phyloP scores from a whole-genome alignment of 768 basidiomycete genomes.

The Infundibulicybe gibba region DNA sequence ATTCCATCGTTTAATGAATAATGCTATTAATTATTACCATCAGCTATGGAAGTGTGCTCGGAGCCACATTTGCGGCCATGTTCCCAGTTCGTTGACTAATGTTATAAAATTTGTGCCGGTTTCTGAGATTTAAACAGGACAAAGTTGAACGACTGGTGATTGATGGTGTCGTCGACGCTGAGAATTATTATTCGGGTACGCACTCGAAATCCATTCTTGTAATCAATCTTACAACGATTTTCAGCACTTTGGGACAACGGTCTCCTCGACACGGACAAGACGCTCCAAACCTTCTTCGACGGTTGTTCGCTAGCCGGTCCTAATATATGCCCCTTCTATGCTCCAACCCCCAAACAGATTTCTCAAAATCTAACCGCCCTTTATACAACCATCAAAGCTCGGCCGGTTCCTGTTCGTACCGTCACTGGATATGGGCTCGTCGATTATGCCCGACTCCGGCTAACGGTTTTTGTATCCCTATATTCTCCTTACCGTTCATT shows the following conservation, averaged over 20 bases:
- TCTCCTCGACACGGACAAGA: no score
- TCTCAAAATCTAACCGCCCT: no score
- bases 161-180: no score
- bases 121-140: slow-evolving; percentile 19
- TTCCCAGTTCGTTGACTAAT: slow-evolving; percentile 14
- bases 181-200: slow-evolving; percentile 34
- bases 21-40: not conserved
- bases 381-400: slow-evolving; percentile 21
- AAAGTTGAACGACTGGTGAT: no score
- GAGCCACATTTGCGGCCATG: no score
- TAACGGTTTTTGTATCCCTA: slow-evolving; percentile 25
- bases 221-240: not conserved
- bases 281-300: slow-evolving; percentile 30
- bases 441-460: no score
- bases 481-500: slow-evolving; percentile 32
- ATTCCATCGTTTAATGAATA: not conserved
- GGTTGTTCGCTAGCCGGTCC: slow-evolving; percentile 35
- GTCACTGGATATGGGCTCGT: no score
- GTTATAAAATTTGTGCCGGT: no score
- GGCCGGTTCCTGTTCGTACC: slow-evolving; percentile 30
- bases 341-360: no score
- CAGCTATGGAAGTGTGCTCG: no score
- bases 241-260: slow-evolving; percentile 31
- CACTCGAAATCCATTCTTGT: not conserved
- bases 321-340: slow-evolving; percentile 22